Base-by-base conservation (phyloP, 2,329 filamentous ascomycete genomes). In the Talaromyces piceae region DNA sequence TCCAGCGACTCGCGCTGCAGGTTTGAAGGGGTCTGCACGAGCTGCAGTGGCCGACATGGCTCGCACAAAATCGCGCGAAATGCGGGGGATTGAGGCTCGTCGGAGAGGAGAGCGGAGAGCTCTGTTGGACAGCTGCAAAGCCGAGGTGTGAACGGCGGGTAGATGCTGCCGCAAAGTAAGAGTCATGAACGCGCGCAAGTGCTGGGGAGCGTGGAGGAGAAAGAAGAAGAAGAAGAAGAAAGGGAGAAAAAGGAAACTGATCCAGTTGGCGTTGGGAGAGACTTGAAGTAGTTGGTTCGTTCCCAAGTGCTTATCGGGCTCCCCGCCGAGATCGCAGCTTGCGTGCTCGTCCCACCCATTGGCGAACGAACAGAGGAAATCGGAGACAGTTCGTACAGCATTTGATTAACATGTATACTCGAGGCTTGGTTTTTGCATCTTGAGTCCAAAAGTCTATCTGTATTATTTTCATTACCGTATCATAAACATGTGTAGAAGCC, bases 1-100 rank as follows among this genome's bases (percentile, higher is more conserved):
- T 28, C 73, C 72, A 30, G 74, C 73, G 41, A 77, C 74, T 59
- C 74, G 67, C 54, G 63, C 64, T 25, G 75, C 75, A 31, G 74
- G 74, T 23, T 65, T 64, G 57, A 75, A 77, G 18, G 68, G 69
- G 52, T 72, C 69, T 26, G 63, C 56, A 57, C 64, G 64, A 49
- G 63, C 53, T 56, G 66, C 54, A 47, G 67, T 70, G 47, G 66
- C 63, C 47, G 69, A 69, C 69, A 72, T 72, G 55, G 63, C 53
- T 65, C 67, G 66, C 51, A 56, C 54, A 47, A 45, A 44, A 31
- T 45, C 28, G 48, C 33, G 45, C 13, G 12, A 33, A 47, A 25
- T 47, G 52, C 48, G 52, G 45, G 49, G 54, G n/a, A n/a, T n/a
- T 41, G 52, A 48, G 16, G 39, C 47, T 47, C 25, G 46, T 52